Conservation (phyloP, 169 alveolate species). For the Eimeria mitis region DNA sequence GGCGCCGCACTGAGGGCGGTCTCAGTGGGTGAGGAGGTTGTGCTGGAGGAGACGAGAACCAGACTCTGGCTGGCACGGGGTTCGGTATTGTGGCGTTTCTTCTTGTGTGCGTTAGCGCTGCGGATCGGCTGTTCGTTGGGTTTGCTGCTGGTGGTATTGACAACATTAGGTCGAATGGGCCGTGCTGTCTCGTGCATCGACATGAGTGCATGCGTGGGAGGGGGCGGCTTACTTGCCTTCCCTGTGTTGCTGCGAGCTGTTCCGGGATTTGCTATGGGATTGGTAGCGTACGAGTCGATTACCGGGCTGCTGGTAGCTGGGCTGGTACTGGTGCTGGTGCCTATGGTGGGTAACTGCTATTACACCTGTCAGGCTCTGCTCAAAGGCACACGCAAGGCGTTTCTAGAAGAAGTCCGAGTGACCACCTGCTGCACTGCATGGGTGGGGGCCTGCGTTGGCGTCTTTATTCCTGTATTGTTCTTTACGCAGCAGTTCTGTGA, state of each 20-base stretch:
- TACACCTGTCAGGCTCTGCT: conserved; percentile 36
- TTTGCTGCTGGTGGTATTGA: conserved; percentile 28
- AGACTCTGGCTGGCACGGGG: conserved; percentile 39
- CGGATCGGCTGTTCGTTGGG: conserved; percentile 20
- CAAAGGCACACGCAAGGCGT: conserved; percentile 38
- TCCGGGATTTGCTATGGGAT: conserved; percentile 18
- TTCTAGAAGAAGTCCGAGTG: conserved; percentile 4
- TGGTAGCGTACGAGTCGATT: conserved; percentile 39
- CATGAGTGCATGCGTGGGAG: conserved; percentile 33
- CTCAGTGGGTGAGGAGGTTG: conserved; percentile 27
- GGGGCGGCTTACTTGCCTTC: conserved; percentile 17
- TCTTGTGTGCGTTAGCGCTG: conserved; percentile 15
- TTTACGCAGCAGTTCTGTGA: conserved; percentile 55
- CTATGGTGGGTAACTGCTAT: conserved; percentile 55
- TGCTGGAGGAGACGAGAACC: background rate
- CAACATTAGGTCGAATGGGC: conserved; percentile 55
- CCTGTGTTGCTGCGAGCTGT: conserved; percentile 34
- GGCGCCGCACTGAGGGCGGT: background rate
- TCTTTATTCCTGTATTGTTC: conserved; percentile 40
- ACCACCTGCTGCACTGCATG: conserved; percentile 56
- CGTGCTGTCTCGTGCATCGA: conserved; percentile 40
- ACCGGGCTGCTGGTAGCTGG: conserved; percentile 53
- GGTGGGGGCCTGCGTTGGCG: conserved; percentile 64
- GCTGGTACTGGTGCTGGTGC: conserved; percentile 37
- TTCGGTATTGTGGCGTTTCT: conserved; percentile 51